These are phyloP conservation scores for Verticillium isaacii DNA, from an alignment of 2,329 filamentous ascomycete genomes.

Conservation along the genomic window DNA sequence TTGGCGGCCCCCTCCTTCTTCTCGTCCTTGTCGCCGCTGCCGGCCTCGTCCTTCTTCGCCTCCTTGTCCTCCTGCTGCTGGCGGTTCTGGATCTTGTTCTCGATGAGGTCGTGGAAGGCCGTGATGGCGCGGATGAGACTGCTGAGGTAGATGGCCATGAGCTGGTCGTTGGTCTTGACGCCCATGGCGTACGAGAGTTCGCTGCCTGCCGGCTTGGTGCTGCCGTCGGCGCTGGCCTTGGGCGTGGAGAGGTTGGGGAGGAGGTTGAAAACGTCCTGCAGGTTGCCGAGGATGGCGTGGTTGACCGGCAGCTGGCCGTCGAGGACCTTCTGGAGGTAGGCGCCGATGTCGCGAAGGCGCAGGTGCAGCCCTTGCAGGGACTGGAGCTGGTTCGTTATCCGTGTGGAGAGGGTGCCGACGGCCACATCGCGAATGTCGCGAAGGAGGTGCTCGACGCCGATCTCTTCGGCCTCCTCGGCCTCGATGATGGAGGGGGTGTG, in stretches of 20 bases:
- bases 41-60: conserved; percentile 66
- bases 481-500: conserved; percentile 98
- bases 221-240: conserved; percentile 49
- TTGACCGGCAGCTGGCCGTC: conserved; percentile 92
- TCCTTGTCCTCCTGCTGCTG: conserved; percentile 97
- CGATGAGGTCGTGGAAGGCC: conserved; percentile 97
- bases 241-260: conserved; percentile 92
- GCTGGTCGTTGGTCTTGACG: conserved; percentile 97
- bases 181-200: conserved; percentile 96
- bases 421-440: conserved; percentile 98
- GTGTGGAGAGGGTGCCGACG: conserved; percentile 90
- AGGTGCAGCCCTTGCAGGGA: conserved; percentile 94
- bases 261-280: conserved; percentile 99
- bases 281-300: conserved; percentile 92
- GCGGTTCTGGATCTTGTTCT: conserved; percentile 99
- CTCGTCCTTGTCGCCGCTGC: conserved; percentile 49
- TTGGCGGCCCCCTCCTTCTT: conserved; percentile 47
- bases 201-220: conserved; percentile 59
- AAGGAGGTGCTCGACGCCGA: conserved; percentile 95
- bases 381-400: conserved; percentile 96
- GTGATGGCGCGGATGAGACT: conserved; percentile 96
- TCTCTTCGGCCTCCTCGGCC: conserved; percentile 97
- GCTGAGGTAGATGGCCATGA: conserved; percentile 97
- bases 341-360: conserved; percentile 88
- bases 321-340: conserved; percentile 93